Percentiles rank a stretch among this genome's conserved stretches.
These are phyloP conservation scores for Simmondsia chinensis DNA, from an alignment of 148 eudicot species.

Conservation along the genomic window DNA sequence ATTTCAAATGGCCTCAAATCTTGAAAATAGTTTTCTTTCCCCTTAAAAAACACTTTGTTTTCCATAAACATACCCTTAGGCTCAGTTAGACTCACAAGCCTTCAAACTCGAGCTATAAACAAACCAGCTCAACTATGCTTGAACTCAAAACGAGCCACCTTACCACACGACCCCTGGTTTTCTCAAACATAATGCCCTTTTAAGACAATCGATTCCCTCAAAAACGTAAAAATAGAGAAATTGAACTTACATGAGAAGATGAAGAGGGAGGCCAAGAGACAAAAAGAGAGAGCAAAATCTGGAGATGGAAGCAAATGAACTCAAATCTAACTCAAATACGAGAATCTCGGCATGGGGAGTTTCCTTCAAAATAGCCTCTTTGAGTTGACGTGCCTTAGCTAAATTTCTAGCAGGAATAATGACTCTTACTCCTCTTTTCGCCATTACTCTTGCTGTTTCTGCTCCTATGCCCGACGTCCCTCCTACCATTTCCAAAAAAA, in stretches of 20 bases:
- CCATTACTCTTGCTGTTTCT: constrained; percentile 83
- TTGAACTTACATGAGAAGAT: constrained; percentile 68
- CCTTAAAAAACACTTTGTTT: too few species aligned
- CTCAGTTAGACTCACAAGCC: too few species aligned
- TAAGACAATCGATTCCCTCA: too few species aligned
- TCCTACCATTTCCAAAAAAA: constrained; percentile 25
- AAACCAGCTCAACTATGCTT: too few species aligned
- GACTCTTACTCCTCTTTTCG: constrained; percentile 71
- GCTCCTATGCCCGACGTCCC: constrained; percentile 90
- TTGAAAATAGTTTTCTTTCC: too few species aligned
- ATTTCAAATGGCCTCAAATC: too few species aligned
- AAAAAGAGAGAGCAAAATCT: constrained; percentile 75
- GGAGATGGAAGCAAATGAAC: constrained; percentile 69
- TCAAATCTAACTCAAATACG: constrained; percentile 69
- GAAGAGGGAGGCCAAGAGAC: constrained; percentile 70
- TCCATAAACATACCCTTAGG: too few species aligned
- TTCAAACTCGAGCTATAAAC: too few species aligned
- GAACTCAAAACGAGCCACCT: too few species aligned
- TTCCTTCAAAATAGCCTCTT: constrained; percentile 43
- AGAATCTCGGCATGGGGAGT: constrained; percentile 51
- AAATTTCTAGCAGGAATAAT: constrained; percentile 71
- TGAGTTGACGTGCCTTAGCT: constrained; percentile 49
- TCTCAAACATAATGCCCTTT: too few species aligned
- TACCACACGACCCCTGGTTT: too few species aligned
- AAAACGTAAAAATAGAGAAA: too few species aligned